Evolutionary conservation across 306 rosid species (phyloP), one percentile per base, ranked within the genome.

Genomic region (Acacia acuminata): DNA sequence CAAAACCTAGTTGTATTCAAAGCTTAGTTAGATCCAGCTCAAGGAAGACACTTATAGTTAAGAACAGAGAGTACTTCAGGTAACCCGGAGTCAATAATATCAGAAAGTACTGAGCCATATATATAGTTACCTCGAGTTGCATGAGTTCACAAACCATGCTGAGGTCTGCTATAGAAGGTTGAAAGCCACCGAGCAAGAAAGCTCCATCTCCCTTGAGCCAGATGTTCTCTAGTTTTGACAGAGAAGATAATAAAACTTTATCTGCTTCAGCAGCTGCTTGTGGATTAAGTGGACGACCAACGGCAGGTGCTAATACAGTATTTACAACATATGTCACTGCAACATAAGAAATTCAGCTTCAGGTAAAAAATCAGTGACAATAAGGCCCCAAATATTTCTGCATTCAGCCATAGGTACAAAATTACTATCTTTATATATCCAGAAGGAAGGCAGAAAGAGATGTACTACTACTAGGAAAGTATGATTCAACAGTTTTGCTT

Each of bases 151-250:
- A 91, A 81, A 90, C 96, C 85, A 90, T 65, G 84, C 97, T 91
- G 79, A 94, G 91, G 83, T 94, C 96, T 53, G 97, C 97, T 78
- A 92, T 88, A 70, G 96, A 91, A 13, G 97, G 96, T 84, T 84
- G 91, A 53, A 77, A 17, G 68, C 87, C 88, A 82, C 93, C 94
- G 20, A 91, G 84, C 85, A 94, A 85, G 85, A 91, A 94, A 44
- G 24, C 77, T 32, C 91, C 92, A 32, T 90, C 88, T 75, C 91
- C 94, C 73, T 86, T 88, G 81, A 95, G 96, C 97, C 97, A 93
- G 61, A 93, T 5, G 16, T 93, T 69, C 90, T 93, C 99, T 15
- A 93, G 78, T 79, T 80, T 86, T 82, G 90, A 87, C 82, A 95
- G 82, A 74, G 97, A 93, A 32, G 88, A 78, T 22, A 83, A 84